Evolutionary conservation across 768 basidiomycete species (phyloP).

Genomic region (Phaffia tasmanica): DNA sequence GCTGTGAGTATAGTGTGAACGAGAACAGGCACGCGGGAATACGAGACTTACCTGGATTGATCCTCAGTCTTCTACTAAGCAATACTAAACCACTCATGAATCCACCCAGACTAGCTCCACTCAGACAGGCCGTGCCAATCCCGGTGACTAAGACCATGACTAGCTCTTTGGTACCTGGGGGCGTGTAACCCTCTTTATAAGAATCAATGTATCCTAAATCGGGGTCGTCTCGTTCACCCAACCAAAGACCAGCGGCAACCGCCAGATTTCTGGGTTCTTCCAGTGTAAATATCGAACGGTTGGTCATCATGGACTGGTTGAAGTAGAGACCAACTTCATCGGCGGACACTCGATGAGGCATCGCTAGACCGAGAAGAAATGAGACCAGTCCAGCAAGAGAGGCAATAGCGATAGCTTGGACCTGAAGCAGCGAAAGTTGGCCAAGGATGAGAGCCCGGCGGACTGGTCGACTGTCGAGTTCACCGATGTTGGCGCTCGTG

Average conservation of each 20-base stretch:
- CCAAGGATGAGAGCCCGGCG: slow-evolving; percentile 62
- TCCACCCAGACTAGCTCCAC: slow-evolving; percentile 67
- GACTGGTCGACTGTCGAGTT: slow-evolving; percentile 60
- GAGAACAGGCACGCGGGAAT: not conserved
- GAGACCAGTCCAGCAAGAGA: slow-evolving; percentile 70
- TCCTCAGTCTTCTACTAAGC: slow-evolving; percentile 57
- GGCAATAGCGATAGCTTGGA: slow-evolving; percentile 83
- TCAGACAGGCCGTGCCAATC: slow-evolving; percentile 60
- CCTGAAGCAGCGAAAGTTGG: slow-evolving; percentile 75
- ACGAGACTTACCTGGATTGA: slow-evolving; percentile 62
- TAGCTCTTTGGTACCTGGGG: slow-evolving; percentile 40
- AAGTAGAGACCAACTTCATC: slow-evolving; percentile 25
- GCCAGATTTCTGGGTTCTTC: slow-evolving; percentile 13
- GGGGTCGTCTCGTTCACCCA: slow-evolving; percentile 17
- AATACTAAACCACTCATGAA: slow-evolving; percentile 85
- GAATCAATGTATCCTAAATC: slow-evolving; percentile 22
- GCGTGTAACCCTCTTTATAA: slow-evolving; percentile 36
- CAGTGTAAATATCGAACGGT: not conserved
- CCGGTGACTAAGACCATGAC: slow-evolving; percentile 40
- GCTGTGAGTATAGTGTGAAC: not conserved
- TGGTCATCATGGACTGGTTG: slow-evolving; percentile 2
- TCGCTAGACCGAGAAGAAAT: slow-evolving; percentile 54
- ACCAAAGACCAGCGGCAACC: slow-evolving; percentile 15
- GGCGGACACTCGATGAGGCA: slow-evolving; percentile 35
- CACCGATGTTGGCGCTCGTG: slow-evolving; percentile 83